Evolutionary conservation across 2,329 filamentous ascomycete genomes (phyloP).

Genomic region (Exophiala sp.): DNA sequence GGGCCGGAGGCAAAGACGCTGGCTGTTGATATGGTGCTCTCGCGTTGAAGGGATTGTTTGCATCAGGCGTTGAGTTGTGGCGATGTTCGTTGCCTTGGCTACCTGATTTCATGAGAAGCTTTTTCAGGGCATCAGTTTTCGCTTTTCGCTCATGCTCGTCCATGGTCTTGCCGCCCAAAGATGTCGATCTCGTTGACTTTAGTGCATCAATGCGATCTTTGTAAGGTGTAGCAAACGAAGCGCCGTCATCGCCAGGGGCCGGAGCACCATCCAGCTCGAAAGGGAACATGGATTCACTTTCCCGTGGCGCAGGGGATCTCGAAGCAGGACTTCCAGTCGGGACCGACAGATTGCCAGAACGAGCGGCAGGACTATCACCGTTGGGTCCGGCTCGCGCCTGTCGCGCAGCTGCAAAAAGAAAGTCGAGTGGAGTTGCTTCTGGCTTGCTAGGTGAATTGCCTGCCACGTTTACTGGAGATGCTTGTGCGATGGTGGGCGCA

Average conservation of each 20-base stretch:
- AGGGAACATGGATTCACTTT: constrained; percentile 59
- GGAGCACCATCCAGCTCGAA: constrained; percentile 64
- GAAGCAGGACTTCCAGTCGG: constrained; percentile 39
- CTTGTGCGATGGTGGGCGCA: constrained; percentile 37
- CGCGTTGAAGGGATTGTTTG: constrained; percentile 32
- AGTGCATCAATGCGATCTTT: constrained; percentile 45
- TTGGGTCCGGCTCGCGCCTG: constrained; percentile 58
- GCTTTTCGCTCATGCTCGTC: constrained; percentile 40
- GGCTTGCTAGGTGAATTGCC: constrained; percentile 39
- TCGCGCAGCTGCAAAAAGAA: constrained; percentile 84
- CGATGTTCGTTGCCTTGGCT: constrained; percentile 13
- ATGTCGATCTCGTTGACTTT: constrained; percentile 36
- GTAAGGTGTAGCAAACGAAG: constrained; percentile 62
- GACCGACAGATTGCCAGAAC: constrained; percentile 52
- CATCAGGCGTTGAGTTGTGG: constrained; percentile 29
- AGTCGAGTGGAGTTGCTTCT: constrained; percentile 75
- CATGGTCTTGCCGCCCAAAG: constrained; percentile 29
- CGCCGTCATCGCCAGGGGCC: constrained; percentile 48
- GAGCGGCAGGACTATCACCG: constrained; percentile 41
- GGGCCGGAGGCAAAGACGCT: constrained; percentile 2
- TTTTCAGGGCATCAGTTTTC: constrained; percentile 46
- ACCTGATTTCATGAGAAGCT: constrained; percentile 40
- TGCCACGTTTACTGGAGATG: constrained; percentile 25
- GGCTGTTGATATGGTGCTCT: constrained; percentile 19
- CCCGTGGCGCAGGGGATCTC: constrained; percentile 44